phyloP scores from a whole-genome alignment of 345 rosid genomes.

The Salix caprea region DNA sequence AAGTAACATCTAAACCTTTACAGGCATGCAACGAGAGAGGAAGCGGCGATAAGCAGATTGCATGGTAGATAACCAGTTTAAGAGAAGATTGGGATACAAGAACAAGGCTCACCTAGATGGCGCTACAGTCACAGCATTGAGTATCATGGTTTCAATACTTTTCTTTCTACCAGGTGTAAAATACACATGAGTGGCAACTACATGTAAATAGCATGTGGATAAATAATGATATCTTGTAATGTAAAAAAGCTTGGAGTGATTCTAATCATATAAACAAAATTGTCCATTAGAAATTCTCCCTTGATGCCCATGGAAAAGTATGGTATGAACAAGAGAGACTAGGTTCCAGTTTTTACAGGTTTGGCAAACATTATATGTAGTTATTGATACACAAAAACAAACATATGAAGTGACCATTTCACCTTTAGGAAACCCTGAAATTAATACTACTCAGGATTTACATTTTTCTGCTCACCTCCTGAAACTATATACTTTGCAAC shows the following conservation, averaged over 20 bases:
- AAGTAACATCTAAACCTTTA: conserved; percentile 28
- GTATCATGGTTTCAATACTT: conserved; percentile 21
- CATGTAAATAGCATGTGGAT: background rate
- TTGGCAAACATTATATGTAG: background rate
- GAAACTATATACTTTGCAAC: conserved; percentile 50
- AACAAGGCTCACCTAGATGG: conserved; percentile 42
- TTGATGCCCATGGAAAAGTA: background rate
- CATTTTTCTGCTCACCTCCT: conserved; percentile 20
- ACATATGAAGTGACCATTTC: background rate
- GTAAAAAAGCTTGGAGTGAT: background rate
- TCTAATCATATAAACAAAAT: background rate
- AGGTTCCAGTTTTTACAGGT: background rate
- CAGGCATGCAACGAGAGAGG: conserved; percentile 25
- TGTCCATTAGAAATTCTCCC: background rate
- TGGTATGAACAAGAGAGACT: background rate
- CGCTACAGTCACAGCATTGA: conserved; percentile 53
- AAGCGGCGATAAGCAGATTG: conserved; percentile 8
- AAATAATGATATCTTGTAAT: conserved; percentile 20
- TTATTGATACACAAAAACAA: background rate
- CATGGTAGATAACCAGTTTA: background rate
- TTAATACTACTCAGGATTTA: background rate
- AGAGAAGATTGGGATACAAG: background rate
- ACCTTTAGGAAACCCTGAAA: background rate
- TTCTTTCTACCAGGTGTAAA: conserved; percentile 2
- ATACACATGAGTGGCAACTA: background rate